Percentiles rank a stretch among this genome's conserved stretches.
Evolutionary conservation across 2,329 filamentous ascomycete genomes (phyloP).

Genomic region (Annulohypoxylon truncatum): DNA sequence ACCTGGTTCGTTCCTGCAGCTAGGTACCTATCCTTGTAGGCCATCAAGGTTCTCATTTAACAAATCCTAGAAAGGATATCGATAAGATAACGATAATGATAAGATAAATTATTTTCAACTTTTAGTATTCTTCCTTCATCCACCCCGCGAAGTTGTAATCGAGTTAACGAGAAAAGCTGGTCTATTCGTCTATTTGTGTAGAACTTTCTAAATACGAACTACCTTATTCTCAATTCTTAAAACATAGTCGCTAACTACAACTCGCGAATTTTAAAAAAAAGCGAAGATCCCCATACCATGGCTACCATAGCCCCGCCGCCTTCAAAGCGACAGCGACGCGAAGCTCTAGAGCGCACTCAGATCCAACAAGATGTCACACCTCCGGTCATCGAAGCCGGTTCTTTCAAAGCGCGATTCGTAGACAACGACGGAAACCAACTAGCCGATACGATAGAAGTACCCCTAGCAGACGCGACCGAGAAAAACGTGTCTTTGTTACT

Average conservation of each 20-base stretch:
- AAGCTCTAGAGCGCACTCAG: constrained; percentile 75
- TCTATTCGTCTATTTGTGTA: background rate
- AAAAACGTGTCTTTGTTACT: constrained; percentile 89
- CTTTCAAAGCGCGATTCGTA: constrained; percentile 86
- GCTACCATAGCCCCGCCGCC: constrained; percentile 85
- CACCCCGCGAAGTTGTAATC: constrained; percentile 36
- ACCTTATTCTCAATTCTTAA: background rate
- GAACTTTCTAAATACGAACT: background rate
- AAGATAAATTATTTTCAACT: constrained; percentile 43
- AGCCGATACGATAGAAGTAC: constrained; percentile 77
- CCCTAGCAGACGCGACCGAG: constrained; percentile 84
- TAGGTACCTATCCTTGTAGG: background rate
- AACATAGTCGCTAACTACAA: background rate
- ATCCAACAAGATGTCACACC: constrained; percentile 80
- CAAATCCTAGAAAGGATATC: background rate
- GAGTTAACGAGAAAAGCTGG: constrained; percentile 11
- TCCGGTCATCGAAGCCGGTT: constrained; percentile 76
- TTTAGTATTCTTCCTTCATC: constrained; percentile 41
- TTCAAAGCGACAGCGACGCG: constrained; percentile 86
- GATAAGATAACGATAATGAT: background rate
- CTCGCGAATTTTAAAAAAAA: background rate
- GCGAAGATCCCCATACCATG: constrained; percentile 62
- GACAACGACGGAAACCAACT: constrained; percentile 81
- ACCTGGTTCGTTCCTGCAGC: background rate
- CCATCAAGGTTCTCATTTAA: constrained; percentile 17